Conservation (phyloP, 139 green algal species). For the Dunaliella sp. region DNA sequence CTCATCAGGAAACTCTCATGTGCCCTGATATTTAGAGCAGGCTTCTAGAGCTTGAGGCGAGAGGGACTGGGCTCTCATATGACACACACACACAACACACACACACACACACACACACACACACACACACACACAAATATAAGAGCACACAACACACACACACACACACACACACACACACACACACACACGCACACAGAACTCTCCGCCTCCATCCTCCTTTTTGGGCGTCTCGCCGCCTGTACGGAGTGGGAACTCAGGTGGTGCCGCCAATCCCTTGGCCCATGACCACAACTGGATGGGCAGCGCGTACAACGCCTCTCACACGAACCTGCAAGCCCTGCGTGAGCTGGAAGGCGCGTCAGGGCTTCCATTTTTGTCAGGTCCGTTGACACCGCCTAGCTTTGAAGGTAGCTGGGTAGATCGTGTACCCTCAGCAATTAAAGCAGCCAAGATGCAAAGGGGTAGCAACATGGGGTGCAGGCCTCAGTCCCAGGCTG, state of each 20-base stretch:
- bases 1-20: too few relatives aligned
- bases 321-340: slow-evolving; percentile 3
- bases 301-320: slow-evolving; percentile 3
- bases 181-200: not conserved
- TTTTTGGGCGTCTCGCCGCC: slow-evolving; percentile 18
- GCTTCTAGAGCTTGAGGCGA: too few relatives aligned
- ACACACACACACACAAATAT: not conserved
- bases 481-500: not conserved
- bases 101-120: not conserved
- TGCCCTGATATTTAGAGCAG: too few relatives aligned
- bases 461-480: not conserved
- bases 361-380: not conserved
- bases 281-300: slow-evolving; percentile 7
- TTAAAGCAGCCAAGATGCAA: not conserved
- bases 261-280: slow-evolving; percentile 12
- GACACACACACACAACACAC: not conserved
- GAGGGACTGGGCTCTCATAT: too few relatives aligned
- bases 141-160: not conserved
- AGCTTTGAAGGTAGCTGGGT: not conserved
- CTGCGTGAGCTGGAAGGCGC: not conserved
- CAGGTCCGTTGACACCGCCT: not conserved
- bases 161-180: not conserved
- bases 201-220: not conserved
- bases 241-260: not conserved
- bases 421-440: not conserved